These are phyloP conservation scores for Echinosophora koreensis DNA, from an alignment of 306 rosid species.

Conservation along the genomic window DNA sequence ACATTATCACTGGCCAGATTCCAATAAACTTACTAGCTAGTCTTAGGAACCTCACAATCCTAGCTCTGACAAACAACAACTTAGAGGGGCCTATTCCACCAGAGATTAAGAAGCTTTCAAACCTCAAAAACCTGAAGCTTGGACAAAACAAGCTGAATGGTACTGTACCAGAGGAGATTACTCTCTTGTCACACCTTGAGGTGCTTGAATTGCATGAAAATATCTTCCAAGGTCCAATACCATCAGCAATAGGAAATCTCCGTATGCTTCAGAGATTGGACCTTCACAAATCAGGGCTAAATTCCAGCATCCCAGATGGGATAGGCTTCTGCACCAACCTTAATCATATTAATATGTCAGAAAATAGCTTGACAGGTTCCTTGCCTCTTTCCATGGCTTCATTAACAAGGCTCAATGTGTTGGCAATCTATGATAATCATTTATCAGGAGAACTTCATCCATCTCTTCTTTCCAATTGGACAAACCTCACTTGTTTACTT, in stretches of 20 bases:
- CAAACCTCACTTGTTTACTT: conserved; percentile 33
- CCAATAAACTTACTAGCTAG: conserved; percentile 24
- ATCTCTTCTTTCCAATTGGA: conserved; percentile 44
- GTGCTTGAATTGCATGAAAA: conserved; percentile 45
- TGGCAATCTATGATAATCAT: conserved; percentile 34
- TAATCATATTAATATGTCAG: conserved; percentile 32
- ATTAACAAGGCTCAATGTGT: conserved; percentile 33
- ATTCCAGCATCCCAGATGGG: conserved; percentile 45
- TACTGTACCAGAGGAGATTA: conserved; percentile 44
- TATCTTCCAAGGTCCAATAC: conserved; percentile 35
- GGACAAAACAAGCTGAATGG: conserved; percentile 42
- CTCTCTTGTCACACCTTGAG: conserved; percentile 42
- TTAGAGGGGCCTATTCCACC: conserved; percentile 38
- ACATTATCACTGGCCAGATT: conserved; percentile 35
- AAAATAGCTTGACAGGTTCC: conserved; percentile 40
- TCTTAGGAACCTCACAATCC: conserved; percentile 39
- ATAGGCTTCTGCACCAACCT: conserved; percentile 47
- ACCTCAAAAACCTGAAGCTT: conserved; percentile 34
- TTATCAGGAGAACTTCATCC: conserved; percentile 45
- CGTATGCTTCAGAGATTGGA: conserved; percentile 24
- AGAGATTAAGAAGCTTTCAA: conserved; percentile 37
- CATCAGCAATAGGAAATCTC: conserved; percentile 45
- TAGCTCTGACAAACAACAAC: not conserved
- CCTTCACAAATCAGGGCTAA: conserved; percentile 28
- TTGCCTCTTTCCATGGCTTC: conserved; percentile 50